phyloP scores from a whole-genome alignment of 805 yeast genomes.

The Lipomyces chichibuensis region DNA sequence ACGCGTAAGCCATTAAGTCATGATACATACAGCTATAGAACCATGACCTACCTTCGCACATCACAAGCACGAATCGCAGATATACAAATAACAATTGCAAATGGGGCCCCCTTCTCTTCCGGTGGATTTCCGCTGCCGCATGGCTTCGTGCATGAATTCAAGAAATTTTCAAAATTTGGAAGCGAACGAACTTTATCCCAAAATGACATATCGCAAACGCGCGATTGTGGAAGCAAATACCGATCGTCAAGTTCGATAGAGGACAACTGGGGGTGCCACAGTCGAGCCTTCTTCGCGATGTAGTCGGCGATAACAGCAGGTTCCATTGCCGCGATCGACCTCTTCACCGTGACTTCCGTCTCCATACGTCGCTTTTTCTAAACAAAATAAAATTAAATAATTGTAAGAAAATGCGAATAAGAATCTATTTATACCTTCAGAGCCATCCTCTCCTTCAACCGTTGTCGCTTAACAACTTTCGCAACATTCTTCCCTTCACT shows the following conservation, averaged over 20 bases:
- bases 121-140: slow-evolving; percentile 6
- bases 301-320: slow-evolving; percentile 30
- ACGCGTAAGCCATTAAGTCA: not conserved
- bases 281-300: slow-evolving; percentile 25
- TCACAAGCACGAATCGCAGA: slow-evolving; percentile 90
- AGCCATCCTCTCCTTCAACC: slow-evolving; percentile 18
- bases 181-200: slow-evolving; percentile 17
- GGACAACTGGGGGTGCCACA: slow-evolving; percentile 24
- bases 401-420: not conserved
- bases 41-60: slow-evolving; percentile 46
- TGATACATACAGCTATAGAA: not conserved
- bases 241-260: slow-evolving; percentile 30
- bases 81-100: slow-evolving; percentile 60
- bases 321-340: slow-evolving; percentile 7
- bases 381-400: not conserved
- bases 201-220: slow-evolving; percentile 21
- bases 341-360: slow-evolving; percentile 25
- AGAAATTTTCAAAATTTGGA: slow-evolving; percentile 13
- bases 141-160: slow-evolving; percentile 9
- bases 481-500: not conserved
- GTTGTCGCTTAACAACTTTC: slow-evolving; percentile 25
- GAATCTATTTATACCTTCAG: slow-evolving; percentile 14
- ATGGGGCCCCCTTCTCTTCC: slow-evolving; percentile 18
- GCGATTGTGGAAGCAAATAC: slow-evolving; percentile 17
- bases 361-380: slow-evolving; percentile 31